Conservation (phyloP, 495 filamentous ascomycete genomes). For the Usnea hakonensis region DNA sequence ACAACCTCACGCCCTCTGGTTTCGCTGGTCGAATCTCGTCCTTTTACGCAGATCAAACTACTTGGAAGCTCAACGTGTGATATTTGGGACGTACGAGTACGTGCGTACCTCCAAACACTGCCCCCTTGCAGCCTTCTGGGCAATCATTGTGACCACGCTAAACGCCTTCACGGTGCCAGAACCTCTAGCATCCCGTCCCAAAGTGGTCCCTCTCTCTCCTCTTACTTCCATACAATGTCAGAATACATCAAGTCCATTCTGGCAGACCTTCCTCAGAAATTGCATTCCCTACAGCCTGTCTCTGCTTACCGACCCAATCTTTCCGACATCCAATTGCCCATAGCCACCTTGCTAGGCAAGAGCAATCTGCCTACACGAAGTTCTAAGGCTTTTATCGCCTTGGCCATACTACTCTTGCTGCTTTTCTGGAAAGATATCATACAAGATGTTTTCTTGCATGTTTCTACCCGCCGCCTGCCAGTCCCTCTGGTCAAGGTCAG, state of each 20-base stretch:
- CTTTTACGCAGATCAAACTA: too few relatives aligned
- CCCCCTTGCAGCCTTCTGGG: not conserved
- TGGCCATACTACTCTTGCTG: constrained; percentile 12
- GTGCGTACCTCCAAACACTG: not conserved
- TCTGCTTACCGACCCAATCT: constrained; percentile 2
- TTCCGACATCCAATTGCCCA: constrained; percentile 10
- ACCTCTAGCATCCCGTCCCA: not conserved
- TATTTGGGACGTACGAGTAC: too few relatives aligned
- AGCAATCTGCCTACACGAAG: constrained; percentile 8
- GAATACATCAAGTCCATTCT: constrained; percentile 4
- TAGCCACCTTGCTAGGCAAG: constrained; percentile 8
- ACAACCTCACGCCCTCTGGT: too few relatives aligned
- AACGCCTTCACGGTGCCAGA: not conserved
- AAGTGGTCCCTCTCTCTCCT: not conserved
- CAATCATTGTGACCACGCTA: not conserved
- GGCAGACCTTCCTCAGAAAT: constrained; percentile 3
- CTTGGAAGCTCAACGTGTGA: too few relatives aligned
- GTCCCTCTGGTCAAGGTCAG: constrained; percentile 3
- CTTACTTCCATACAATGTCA: constrained; percentile 6
- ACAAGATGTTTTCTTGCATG: constrained; percentile 7
- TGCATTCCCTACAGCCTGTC: constrained; percentile 3
- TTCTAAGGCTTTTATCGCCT: constrained; percentile 3
- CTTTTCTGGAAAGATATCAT: constrained; percentile 20
- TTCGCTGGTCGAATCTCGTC: too few relatives aligned
- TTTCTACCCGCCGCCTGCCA: not conserved